Evolutionary conservation across 768 basidiomycete species (phyloP).

Genomic region (Cantharellus cinnabarinus): DNA sequence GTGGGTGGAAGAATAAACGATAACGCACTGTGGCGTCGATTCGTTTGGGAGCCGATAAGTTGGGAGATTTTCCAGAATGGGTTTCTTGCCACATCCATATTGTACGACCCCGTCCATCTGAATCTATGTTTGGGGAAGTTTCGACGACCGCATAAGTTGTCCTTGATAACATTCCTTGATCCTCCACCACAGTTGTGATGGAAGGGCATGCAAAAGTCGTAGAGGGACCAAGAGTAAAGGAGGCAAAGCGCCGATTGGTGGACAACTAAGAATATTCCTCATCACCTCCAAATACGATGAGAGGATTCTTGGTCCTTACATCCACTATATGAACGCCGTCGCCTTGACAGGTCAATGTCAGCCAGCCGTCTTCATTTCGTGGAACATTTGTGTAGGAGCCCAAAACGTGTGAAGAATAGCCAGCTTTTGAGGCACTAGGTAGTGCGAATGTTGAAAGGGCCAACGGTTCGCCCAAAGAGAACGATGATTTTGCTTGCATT

Average conservation of each 20-base stretch:
- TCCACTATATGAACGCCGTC: constrained; percentile 62
- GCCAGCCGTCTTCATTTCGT: constrained; percentile 28
- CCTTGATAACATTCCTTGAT: constrained; percentile 19
- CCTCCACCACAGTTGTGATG: constrained; percentile 21
- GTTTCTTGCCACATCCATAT: constrained; percentile 33
- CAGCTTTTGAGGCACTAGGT: background rate
- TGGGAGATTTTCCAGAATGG: too few species aligned
- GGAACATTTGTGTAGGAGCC: constrained; percentile 1
- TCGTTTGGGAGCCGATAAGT: too few species aligned
- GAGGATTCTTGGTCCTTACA: constrained; percentile 20
- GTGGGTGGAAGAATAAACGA: too few species aligned
- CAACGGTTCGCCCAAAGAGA: background rate
- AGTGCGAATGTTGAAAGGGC: background rate
- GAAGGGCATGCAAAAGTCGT: constrained; percentile 41
- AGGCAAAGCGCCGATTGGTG: constrained; percentile 41
- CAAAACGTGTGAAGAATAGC: background rate
- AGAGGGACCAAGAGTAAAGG: constrained; percentile 50
- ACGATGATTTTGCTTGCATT: background rate
- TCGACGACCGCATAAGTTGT: constrained; percentile 37
- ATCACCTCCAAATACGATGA: constrained; percentile 4
- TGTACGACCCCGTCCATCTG: constrained; percentile 26
- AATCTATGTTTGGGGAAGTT: constrained; percentile 25
- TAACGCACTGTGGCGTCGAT: too few species aligned
- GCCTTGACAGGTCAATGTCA: constrained; percentile 45
- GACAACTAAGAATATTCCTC: constrained; percentile 26